These are phyloP conservation scores for Alloteropsis angusta DNA, from an alignment of 202 grass and related monocot genomes.

Conservation along the genomic window DNA sequence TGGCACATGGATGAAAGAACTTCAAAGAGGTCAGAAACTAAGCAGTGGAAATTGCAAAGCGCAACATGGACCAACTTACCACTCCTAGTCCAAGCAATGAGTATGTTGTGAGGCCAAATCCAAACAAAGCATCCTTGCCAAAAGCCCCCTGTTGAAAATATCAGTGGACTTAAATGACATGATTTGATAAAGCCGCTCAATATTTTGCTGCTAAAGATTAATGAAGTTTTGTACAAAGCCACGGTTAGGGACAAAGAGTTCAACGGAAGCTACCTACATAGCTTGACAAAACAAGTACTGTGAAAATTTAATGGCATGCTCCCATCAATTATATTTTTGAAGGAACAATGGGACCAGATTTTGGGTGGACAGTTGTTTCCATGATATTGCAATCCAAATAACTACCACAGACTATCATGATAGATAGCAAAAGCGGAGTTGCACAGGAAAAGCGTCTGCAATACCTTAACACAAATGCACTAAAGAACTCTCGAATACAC, in stretches of 20 bases:
- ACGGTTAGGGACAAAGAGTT: not conserved
- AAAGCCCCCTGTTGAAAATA: slow-evolving; percentile 71
- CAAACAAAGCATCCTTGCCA: slow-evolving; percentile 67
- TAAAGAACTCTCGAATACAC: not conserved
- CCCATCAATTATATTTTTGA: not conserved
- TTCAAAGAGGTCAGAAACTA: not conserved
- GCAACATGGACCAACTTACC: slow-evolving; percentile 33
- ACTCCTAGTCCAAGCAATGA: slow-evolving; percentile 87
- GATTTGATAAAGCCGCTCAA: not conserved
- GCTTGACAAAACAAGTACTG: not conserved
- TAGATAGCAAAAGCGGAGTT: not conserved
- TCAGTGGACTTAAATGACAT: not conserved
- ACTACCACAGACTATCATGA: not conserved
- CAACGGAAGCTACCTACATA: not conserved
- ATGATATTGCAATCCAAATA: not conserved
- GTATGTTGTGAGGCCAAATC: slow-evolving; percentile 93
- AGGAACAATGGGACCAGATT: not conserved
- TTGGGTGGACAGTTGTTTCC: not conserved
- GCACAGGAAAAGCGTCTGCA: not conserved
- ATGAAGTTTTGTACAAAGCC: not conserved
- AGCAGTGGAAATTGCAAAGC: not conserved
- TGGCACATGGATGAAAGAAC: not conserved
- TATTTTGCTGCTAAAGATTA: not conserved
- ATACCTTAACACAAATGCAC: not conserved
- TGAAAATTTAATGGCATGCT: not conserved